Base-by-base conservation (phyloP, 1,139 yeast genomes). In the Magnusiomyces suaveolens region DNA sequence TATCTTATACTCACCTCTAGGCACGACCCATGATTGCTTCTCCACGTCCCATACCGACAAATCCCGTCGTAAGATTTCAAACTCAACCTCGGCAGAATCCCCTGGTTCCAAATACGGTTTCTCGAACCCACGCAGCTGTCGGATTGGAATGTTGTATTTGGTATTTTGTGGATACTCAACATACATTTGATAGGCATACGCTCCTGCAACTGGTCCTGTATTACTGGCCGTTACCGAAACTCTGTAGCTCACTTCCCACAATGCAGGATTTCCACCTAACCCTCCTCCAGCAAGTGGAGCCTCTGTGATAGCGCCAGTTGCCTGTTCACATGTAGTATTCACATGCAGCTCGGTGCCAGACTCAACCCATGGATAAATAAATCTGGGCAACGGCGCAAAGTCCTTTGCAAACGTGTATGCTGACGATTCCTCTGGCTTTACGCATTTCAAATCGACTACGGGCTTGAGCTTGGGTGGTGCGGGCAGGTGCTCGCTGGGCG, bases 21-120 rank as follows among this genome's bases (percentile, higher is more conserved):
- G 81, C 43, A 82, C 75, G 29, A 79, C 70, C 87, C 87, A 82
- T 56, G 80, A 78, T 64, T 81, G 84, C 18, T 75, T 72, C 36
- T 64, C 72, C 0, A 77, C 70, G 64, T 81, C 84, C 86, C 86
- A 82, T 33, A 76, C 70, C 57, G 82, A 74, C 61, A 82, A 67
- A 64, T 82, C 87, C 57, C 83, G 72, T 60, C 79, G 76, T 57
- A 74, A 66, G 26, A 82, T 69, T 51, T 75, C 74, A 62, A 82
- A 82, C 32, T 63, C 64, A 14, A 79, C 71, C 23, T 64, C 64
- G 2, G 69, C 68, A 0, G 72, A 60, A 49, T 70, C 70, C 0
- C 79, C 81, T 14, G 78, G 72, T n/a, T 70, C 72, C 47, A 81
- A 64, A 53, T 70, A 72, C 0, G 79, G 76, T 66, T 82, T 82